Evolutionary conservation across 352 stramenopile genomes (phyloP).

Genomic region (Bremia lactucae): DNA sequence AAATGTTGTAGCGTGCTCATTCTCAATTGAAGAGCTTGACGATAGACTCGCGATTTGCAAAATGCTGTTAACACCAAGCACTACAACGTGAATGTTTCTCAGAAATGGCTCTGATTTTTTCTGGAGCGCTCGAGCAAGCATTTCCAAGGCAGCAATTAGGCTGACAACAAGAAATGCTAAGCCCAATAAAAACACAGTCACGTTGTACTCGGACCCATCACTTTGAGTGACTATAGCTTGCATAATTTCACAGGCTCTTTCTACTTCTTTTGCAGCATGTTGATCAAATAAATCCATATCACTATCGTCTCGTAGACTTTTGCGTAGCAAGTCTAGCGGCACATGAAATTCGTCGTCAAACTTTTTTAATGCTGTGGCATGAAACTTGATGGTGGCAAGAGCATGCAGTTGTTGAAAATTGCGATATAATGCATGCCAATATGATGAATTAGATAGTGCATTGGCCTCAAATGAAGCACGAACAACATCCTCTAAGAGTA

Average conservation of each 20-base stretch:
- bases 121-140: constrained; percentile 5
- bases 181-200: constrained; percentile 22
- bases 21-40: constrained; percentile 83
- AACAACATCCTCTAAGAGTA: constrained; percentile 55
- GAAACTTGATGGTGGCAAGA: constrained; percentile 42
- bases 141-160: constrained; percentile 4
- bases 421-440: constrained; percentile 26
- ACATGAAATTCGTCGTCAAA: constrained; percentile 25
- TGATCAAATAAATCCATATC: constrained; percentile 1
- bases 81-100: not conserved
- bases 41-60: constrained; percentile 54
- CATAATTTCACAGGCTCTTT: constrained; percentile 30
- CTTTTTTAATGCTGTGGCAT: constrained; percentile 8
- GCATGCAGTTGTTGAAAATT: constrained; percentile 56
- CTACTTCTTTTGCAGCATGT: constrained; percentile 7
- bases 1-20: constrained; percentile 79
- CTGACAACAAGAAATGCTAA: constrained; percentile 29
- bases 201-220: constrained; percentile 73
- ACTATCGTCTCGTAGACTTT: constrained; percentile 2
- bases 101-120: not conserved
- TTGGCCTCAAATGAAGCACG: constrained; percentile 12
- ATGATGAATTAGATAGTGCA: constrained; percentile 2
- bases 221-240: constrained; percentile 45
- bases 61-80: constrained; percentile 14
- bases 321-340: constrained; percentile 11